Evolutionary conservation across 805 yeast genomes (phyloP).

Genomic region (Ogataea minuta): DNA sequence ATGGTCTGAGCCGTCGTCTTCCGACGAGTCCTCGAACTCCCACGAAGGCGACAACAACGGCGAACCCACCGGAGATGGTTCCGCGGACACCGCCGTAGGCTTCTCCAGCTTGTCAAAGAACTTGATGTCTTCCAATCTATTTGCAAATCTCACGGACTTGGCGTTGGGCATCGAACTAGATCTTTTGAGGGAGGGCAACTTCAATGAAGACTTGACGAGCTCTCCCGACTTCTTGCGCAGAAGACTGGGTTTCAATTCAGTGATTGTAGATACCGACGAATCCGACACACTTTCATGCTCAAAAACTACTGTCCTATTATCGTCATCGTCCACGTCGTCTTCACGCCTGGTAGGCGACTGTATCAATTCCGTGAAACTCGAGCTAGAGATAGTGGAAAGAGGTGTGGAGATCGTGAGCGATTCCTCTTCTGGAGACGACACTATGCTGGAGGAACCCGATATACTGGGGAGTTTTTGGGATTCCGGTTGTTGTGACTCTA

Average conservation of each 20-base stretch:
- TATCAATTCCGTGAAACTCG: constrained; percentile 15
- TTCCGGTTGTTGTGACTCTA: constrained; percentile 11
- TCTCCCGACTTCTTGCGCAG: constrained; percentile 56
- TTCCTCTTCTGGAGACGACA: constrained; percentile 26
- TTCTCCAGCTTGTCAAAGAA: constrained; percentile 59
- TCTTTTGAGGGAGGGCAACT: constrained; percentile 40
- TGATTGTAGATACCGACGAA: constrained; percentile 21
- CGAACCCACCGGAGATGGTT: constrained; percentile 45
- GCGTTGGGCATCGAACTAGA: constrained; percentile 50
- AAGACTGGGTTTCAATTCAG: constrained; percentile 26
- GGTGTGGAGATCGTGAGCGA: constrained; percentile 28
- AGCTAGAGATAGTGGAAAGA: constrained; percentile 27
- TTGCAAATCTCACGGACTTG: constrained; percentile 65
- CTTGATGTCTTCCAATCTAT: constrained; percentile 58
- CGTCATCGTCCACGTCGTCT: constrained; percentile 22
- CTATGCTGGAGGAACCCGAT: constrained; percentile 17
- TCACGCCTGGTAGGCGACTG: constrained; percentile 8
- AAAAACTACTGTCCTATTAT: constrained; percentile 26
- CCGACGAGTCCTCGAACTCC: constrained; percentile 25
- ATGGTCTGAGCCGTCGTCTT: constrained; percentile 28
- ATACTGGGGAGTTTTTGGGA: constrained; percentile 3
- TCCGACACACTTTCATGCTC: constrained; percentile 13
- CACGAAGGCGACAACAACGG: constrained; percentile 25
- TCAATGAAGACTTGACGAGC: constrained; percentile 46
- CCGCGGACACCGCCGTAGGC: constrained; percentile 62